A percentile compares a stretch with the other conserved stretches of the same genome.
Evolutionary conservation across 176 grass and related monocot genomes (phyloP).

Genomic region (Bolboschoenus planiculmis): DNA sequence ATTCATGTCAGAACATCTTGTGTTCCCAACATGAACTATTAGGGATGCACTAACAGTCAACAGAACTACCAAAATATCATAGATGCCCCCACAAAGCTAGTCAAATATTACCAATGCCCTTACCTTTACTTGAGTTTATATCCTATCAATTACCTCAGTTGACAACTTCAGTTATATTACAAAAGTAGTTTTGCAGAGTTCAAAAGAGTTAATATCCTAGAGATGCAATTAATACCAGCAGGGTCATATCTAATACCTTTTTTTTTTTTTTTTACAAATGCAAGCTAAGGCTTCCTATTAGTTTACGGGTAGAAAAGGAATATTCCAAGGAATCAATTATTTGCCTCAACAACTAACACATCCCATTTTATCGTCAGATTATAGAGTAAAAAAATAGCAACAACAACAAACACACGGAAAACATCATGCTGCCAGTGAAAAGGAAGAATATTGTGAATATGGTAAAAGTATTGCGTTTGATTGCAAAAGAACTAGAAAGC

Average conservation of each 20-base stretch:
- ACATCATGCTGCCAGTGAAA: background rate
- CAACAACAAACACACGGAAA: background rate
- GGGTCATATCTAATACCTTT: background rate
- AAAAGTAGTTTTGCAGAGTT: background rate
- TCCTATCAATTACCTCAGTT: background rate
- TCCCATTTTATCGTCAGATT: background rate
- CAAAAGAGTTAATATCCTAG: background rate
- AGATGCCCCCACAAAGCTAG: background rate
- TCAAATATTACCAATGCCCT: background rate
- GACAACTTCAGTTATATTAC: background rate
- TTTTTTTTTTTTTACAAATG: no score
- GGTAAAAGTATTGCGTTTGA: background rate
- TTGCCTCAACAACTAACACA: background rate
- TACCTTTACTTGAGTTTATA: background rate
- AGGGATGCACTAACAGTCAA: background rate
- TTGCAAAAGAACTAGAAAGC: background rate
- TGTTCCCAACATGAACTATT: background rate
- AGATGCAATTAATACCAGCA: no score
- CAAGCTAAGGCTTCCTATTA: background rate
- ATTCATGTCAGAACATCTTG: background rate
- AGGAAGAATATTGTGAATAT: background rate
- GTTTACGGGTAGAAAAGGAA: background rate
- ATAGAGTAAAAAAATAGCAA: background rate
- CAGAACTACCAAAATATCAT: background rate
- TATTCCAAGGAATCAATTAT: background rate